Conservation (phyloP, 441 rosid genomes). For the Erodium moschatum region DNA sequence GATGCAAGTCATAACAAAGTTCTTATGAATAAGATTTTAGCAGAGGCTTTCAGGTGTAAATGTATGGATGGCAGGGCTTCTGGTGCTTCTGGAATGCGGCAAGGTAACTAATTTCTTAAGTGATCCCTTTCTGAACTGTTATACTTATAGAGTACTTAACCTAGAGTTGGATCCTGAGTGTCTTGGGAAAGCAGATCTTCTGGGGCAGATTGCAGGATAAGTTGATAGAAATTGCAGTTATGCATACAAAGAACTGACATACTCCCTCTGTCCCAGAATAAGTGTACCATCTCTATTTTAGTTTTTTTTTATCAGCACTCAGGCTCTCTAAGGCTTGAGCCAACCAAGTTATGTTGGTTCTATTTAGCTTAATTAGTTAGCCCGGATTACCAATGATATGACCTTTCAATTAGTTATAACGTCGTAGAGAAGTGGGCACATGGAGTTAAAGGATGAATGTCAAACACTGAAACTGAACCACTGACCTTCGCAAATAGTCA, state of each 20-base stretch:
- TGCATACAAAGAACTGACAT: background rate
- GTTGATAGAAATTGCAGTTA: background rate
- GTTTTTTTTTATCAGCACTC: too few relatives aligned
- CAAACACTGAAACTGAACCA: background rate
- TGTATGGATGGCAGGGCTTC: conserved; percentile 38
- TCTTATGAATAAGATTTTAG: conserved; percentile 60
- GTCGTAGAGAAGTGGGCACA: background rate
- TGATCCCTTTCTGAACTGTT: background rate
- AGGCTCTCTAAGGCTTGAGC: too few relatives aligned
- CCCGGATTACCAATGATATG: background rate
- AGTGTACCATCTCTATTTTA: background rate
- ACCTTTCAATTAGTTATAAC: too few relatives aligned
- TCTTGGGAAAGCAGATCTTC: background rate
- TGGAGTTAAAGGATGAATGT: background rate
- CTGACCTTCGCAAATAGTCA: background rate
- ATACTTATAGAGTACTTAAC: background rate
- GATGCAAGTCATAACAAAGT: conserved; percentile 34
- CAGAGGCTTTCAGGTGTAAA: conserved; percentile 59
- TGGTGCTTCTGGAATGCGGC: conserved; percentile 24
- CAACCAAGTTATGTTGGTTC: too few relatives aligned
- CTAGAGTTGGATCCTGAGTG: background rate
- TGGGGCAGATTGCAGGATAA: background rate
- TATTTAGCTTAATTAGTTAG: too few relatives aligned
- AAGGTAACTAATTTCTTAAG: conserved; percentile 37
- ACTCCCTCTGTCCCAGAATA: background rate